These are phyloP conservation scores for Syzygium oleosum DNA, from an alignment of 345 rosid species.

Conservation along the genomic window DNA sequence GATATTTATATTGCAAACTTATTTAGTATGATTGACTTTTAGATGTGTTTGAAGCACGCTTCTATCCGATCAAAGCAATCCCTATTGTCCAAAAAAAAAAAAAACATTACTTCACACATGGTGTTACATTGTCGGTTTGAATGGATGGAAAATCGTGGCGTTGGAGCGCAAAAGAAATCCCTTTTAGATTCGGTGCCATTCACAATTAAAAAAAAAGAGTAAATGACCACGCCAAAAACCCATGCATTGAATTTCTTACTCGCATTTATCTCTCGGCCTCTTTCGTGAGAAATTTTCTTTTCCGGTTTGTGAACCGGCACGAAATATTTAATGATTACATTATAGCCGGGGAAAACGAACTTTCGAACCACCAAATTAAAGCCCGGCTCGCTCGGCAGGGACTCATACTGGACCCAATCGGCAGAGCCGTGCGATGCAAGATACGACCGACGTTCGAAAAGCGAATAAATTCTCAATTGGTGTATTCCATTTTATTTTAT, in stretches of 20 bases:
- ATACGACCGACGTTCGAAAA: background rate
- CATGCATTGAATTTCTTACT: background rate
- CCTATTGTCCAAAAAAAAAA: background rate
- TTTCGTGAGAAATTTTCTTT: background rate
- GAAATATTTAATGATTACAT: accelerated
- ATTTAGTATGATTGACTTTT: background rate
- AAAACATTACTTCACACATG: too few species aligned
- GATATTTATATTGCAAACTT: background rate
- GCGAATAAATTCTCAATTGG: background rate
- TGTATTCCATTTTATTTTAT: background rate
- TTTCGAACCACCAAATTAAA: background rate
- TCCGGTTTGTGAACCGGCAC: background rate
- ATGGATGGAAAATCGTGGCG: background rate
- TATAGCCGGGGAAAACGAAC: accelerated
- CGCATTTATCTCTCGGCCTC: background rate
- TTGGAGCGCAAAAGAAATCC: background rate
- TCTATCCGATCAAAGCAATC: background rate
- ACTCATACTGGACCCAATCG: background rate
- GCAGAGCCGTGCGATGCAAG: background rate
- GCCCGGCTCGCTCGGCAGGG: background rate
- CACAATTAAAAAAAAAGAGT: background rate
- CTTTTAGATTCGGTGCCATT: background rate
- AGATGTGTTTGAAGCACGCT: background rate
- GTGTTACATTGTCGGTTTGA: background rate
- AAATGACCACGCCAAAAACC: background rate